Conservation (phyloP, 202 grass and related monocot species). For the Schoenoplectus tabernaemontani region DNA sequence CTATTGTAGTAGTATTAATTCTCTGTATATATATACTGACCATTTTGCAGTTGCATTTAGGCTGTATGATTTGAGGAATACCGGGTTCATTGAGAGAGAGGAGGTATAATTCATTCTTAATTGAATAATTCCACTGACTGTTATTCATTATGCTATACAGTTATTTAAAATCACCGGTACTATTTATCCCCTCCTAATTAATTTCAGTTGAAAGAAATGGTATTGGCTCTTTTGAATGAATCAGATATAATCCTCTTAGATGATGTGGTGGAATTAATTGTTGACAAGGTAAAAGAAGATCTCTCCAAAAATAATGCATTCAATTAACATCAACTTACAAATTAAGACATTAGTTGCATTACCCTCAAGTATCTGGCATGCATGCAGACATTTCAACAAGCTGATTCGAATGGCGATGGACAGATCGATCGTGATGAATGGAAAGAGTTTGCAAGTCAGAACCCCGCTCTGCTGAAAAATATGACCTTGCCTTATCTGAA, state of each 20-base stretch:
- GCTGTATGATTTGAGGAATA: conserved; percentile 23
- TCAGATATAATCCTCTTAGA: conserved; percentile 67
- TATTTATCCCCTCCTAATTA: neutral
- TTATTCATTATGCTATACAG: neutral
- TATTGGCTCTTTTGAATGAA: conserved; percentile 69
- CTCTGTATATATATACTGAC: neutral
- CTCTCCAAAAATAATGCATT: neutral
- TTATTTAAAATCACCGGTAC: neutral
- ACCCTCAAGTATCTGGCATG: neutral
- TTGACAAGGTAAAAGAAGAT: conserved; percentile 45
- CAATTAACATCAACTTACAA: neutral
- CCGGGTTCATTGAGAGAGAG: conserved; percentile 20
- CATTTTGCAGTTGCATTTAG: conserved; percentile 26
- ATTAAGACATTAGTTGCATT: neutral
- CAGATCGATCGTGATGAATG: conserved; percentile 73
- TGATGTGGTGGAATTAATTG: conserved; percentile 66
- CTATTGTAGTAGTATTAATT: no score
- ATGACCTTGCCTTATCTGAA: conserved; percentile 85
- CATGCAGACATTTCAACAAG: conserved; percentile 71
- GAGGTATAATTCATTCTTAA: conserved; percentile 16
- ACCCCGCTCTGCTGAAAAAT: conserved; percentile 65
- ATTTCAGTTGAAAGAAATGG: conserved; percentile 83
- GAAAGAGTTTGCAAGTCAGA: conserved; percentile 45
- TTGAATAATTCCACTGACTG: neutral
- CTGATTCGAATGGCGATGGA: conserved; percentile 54